These are phyloP conservation scores for Phytopythium cucurbitacearum DNA, from an alignment of 352 stramenopile species.

Conservation along the genomic window DNA sequence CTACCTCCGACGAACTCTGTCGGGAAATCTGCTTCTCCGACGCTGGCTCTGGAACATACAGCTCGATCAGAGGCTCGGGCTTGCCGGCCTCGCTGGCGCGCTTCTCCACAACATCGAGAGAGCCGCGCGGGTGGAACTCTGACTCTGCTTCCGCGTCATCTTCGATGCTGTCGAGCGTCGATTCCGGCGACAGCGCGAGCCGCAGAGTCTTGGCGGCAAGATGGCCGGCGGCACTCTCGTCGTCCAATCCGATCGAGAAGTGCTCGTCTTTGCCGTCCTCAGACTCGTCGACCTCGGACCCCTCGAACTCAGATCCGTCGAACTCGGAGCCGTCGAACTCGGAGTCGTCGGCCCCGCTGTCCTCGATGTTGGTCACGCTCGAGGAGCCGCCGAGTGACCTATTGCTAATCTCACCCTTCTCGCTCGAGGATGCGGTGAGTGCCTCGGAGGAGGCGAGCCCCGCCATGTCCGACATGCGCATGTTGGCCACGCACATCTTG, in stretches of 20 bases:
- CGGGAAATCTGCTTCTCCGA: too few relatives aligned
- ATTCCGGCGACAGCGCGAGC: not conserved
- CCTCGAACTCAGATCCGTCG: not conserved
- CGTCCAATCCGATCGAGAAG: constrained; percentile 6
- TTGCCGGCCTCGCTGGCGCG: constrained; percentile 2
- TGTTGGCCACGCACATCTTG: constrained; percentile 39
- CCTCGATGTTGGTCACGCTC: not conserved
- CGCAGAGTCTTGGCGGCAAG: not conserved
- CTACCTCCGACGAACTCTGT: not conserved
- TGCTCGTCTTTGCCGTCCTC: constrained; percentile 1
- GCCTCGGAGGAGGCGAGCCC: not conserved
- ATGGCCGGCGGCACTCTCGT: not conserved
- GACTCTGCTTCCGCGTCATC: constrained; percentile 2
- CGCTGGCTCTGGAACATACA: too few relatives aligned
- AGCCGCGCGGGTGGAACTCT: not conserved
- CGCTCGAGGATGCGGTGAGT: too few relatives aligned
- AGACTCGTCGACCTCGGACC: not conserved
- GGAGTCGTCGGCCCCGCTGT: not conserved
- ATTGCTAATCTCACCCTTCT: too few relatives aligned
- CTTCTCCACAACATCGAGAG: constrained; percentile 2
- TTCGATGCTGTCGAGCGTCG: constrained; percentile 6
- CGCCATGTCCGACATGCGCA: constrained; percentile 19
- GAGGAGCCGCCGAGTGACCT: too few relatives aligned
- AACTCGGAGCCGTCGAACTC: not conserved
- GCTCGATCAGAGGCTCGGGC: too few relatives aligned